phyloP scores from a whole-genome alignment of 2,329 filamentous ascomycete species.

The Scedosporium aurantiacum region DNA sequence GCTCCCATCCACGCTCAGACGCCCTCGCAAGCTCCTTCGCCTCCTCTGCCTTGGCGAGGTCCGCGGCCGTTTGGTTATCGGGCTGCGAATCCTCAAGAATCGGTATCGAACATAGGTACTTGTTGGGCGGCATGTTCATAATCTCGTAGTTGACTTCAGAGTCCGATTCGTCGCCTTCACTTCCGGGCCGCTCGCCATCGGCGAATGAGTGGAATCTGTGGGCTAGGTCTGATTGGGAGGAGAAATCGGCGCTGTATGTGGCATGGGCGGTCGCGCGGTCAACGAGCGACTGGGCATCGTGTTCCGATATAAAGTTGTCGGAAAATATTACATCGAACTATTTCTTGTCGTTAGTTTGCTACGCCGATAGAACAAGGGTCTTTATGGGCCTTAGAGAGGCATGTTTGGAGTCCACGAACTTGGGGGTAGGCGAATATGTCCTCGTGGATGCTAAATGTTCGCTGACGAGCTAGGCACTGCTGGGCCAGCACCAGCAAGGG shows the following conservation, averaged over 20 bases:
- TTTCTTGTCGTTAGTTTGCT: slow-evolving; percentile 2
- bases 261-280: slow-evolving; percentile 3
- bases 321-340: slow-evolving; percentile 76
- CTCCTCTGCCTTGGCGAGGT: slow-evolving; percentile 60
- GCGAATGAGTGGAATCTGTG: not conserved
- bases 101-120: slow-evolving; percentile 79
- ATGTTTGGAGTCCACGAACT: slow-evolving; percentile 35
- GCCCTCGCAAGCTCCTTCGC: slow-evolving; percentile 71
- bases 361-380: not conserved
- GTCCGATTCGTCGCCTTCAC: slow-evolving; percentile 13
- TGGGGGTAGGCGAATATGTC: slow-evolving; percentile 81
- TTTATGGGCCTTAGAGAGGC: not conserved
- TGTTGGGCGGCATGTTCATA: slow-evolving; percentile 57
- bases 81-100: slow-evolving; percentile 46
- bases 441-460: slow-evolving; percentile 73
- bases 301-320: slow-evolving; percentile 59
- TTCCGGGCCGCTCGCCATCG: not conserved
- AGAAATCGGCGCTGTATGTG: slow-evolving; percentile 16
- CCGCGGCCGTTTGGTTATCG: slow-evolving; percentile 55
- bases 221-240: slow-evolving; percentile 2
- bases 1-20: slow-evolving; percentile 65
- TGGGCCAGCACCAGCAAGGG: slow-evolving; percentile 32
- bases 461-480: slow-evolving; percentile 36
- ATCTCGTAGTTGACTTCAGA: slow-evolving; percentile 52
- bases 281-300: slow-evolving; percentile 49